phyloP scores from a whole-genome alignment of 2,329 filamentous ascomycete genomes.

The Colletotrichum salicis region DNA sequence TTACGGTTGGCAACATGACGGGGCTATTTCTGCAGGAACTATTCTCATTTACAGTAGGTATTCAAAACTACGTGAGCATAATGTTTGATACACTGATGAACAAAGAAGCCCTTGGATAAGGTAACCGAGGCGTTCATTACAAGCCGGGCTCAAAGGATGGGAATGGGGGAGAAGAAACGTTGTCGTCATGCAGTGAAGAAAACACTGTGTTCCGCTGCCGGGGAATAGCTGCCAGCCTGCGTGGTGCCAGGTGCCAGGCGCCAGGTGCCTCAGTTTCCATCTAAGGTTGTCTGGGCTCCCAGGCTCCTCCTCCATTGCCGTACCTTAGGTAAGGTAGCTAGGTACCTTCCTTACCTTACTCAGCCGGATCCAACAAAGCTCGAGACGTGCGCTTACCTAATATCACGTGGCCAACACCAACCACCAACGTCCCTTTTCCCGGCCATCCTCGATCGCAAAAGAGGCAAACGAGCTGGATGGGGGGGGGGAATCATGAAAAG shows the following conservation, averaged over 20 bases:
- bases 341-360: background rate
- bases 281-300: background rate
- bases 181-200: slow-evolving; percentile 17
- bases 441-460: slow-evolving; percentile 32
- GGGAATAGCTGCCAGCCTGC: background rate
- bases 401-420: slow-evolving; percentile 16
- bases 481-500: slow-evolving; percentile 27
- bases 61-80: background rate
- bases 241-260: too few relatives aligned
- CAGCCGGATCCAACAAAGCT: background rate
- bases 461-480: slow-evolving; percentile 25
- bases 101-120: background rate
- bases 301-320: too few relatives aligned
- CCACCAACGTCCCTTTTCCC: slow-evolving; percentile 28
- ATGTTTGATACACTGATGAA: background rate
- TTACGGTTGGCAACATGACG: background rate
- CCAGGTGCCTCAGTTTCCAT: background rate
- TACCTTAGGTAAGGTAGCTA: too few relatives aligned
- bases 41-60: too few relatives aligned
- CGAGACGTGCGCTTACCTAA: slow-evolving; percentile 21
- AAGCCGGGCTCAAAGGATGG: background rate
- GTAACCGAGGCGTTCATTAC: background rate
- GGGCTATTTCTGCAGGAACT: background rate
- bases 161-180: slow-evolving; percentile 5
- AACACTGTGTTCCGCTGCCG: background rate